These are phyloP conservation scores for Corchorus olitorius DNA, from an alignment of 345 rosid species.

Conservation along the genomic window DNA sequence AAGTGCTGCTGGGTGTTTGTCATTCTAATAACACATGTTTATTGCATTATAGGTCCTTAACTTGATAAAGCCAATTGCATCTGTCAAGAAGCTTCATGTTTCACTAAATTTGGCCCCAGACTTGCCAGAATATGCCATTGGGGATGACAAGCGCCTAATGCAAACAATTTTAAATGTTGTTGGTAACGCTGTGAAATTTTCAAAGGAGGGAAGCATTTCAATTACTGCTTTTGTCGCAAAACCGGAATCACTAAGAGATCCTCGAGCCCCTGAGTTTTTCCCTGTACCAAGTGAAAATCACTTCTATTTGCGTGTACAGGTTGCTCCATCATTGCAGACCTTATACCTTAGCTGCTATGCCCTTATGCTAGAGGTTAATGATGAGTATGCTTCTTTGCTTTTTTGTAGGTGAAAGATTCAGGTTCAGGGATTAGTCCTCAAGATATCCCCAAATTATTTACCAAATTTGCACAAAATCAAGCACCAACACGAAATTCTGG, in stretches of 20 bases:
- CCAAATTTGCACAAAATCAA: slow-evolving; percentile 88
- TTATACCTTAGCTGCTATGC: background rate
- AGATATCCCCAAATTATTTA: slow-evolving; percentile 84
- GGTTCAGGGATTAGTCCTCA: slow-evolving; percentile 86
- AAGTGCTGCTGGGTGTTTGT: background rate
- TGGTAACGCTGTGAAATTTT: slow-evolving; percentile 96
- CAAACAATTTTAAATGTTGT: slow-evolving; percentile 84
- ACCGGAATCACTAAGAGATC: slow-evolving; percentile 60
- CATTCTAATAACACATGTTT: slow-evolving; percentile 15
- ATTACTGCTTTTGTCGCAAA: slow-evolving; percentile 77
- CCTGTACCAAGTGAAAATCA: slow-evolving; percentile 67
- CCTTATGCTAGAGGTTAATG: slow-evolving; percentile 9
- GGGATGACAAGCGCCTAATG: slow-evolving; percentile 93
- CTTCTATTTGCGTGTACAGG: slow-evolving; percentile 92
- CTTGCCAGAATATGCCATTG: slow-evolving; percentile 80
- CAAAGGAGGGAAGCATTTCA: slow-evolving; percentile 80
- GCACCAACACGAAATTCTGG: slow-evolving; percentile 64
- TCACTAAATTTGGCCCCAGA: slow-evolving; percentile 80
- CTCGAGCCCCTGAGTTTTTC: slow-evolving; percentile 65
- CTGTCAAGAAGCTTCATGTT: slow-evolving; percentile 75
- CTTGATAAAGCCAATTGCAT: slow-evolving; percentile 88
- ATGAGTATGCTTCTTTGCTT: slow-evolving; percentile 18
- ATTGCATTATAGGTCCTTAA: slow-evolving; percentile 65
- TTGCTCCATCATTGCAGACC: slow-evolving; percentile 32
- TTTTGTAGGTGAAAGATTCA: slow-evolving; percentile 83